These are phyloP conservation scores for Alternaria ventricosa DNA, from an alignment of 2,329 filamentous ascomycete genomes.

Conservation along the genomic window DNA sequence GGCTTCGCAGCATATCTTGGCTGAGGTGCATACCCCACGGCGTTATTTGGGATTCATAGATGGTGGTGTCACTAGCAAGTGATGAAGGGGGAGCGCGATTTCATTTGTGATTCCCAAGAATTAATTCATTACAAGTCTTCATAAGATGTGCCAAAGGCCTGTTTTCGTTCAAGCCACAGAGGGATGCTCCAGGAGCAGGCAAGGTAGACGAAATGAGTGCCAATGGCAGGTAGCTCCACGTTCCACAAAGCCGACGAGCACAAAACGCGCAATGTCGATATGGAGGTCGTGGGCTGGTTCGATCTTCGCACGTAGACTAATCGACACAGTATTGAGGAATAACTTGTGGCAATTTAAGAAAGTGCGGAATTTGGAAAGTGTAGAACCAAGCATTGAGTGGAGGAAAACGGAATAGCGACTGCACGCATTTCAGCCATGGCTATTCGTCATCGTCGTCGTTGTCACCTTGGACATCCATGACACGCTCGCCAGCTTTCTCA, in stretches of 20 bases:
- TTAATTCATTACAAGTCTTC: not conserved
- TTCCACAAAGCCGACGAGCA: slow-evolving; percentile 35
- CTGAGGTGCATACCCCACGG: slow-evolving; percentile 3
- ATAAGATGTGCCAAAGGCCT: slow-evolving; percentile 33
- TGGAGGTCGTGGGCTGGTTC: slow-evolving; percentile 44
- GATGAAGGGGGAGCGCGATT: not conserved
- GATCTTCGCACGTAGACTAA: slow-evolving; percentile 95
- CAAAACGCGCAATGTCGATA: slow-evolving; percentile 43
- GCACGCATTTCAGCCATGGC: slow-evolving; percentile 9
- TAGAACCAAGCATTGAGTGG: not conserved
- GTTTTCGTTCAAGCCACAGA: slow-evolving; percentile 30
- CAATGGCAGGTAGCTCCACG: slow-evolving; percentile 36
- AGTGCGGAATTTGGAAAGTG: slow-evolving; percentile 65
- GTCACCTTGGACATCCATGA: slow-evolving; percentile 79
- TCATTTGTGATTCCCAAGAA: not conserved
- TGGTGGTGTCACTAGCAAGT: not conserved
- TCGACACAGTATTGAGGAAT: slow-evolving; percentile 79
- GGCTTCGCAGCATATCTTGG: slow-evolving; percentile 4
- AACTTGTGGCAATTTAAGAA: slow-evolving; percentile 93
- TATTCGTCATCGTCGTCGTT: slow-evolving; percentile 60
- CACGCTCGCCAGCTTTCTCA: slow-evolving; percentile 76
- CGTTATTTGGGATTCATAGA: not conserved
- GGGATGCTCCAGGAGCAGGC: slow-evolving; percentile 31
- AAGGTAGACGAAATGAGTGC: slow-evolving; percentile 27
- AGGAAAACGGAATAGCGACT: not conserved